Percentiles rank a stretch among this genome's conserved stretches.
Evolutionary conservation across 805 yeast species (phyloP).

Genomic region (Candida ortonii): DNA sequence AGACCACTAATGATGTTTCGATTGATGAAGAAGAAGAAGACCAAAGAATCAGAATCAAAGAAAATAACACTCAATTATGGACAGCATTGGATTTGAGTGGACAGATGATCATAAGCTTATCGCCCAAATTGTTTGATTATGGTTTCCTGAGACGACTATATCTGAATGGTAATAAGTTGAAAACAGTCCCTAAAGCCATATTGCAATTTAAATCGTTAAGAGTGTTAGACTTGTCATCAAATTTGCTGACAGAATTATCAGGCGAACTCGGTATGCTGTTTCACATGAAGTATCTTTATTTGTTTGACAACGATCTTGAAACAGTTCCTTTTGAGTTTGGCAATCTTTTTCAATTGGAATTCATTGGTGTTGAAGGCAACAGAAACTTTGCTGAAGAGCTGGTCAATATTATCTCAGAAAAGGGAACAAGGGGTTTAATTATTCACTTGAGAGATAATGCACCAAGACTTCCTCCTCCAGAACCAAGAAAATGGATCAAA

Average conservation of each 20-base stretch:
- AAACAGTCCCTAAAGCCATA: conserved; percentile 63
- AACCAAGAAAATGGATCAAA: conserved; percentile 80
- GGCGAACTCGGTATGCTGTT: conserved; percentile 79
- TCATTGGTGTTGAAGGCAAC: conserved; percentile 92
- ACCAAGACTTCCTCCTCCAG: conserved; percentile 62
- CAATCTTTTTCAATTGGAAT: conserved; percentile 74
- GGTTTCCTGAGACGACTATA: conserved; percentile 82
- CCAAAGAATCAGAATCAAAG: conserved; percentile 57
- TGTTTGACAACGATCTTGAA: conserved; percentile 81
- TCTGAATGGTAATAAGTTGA: conserved; percentile 80
- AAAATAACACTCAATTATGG: conserved; percentile 82
- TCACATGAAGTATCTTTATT: conserved; percentile 74
- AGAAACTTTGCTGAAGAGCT: conserved; percentile 61
- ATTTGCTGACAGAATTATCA: conserved; percentile 70
- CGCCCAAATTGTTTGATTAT: conserved; percentile 76
- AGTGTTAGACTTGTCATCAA: conserved; percentile 82
- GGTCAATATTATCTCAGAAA: conserved; percentile 67
- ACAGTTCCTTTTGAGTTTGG: conserved; percentile 85
- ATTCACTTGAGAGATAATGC: conserved; percentile 78
- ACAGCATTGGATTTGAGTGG: conserved; percentile 90
- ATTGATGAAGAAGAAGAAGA: conserved; percentile 64
- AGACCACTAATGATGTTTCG: conserved; percentile 31
- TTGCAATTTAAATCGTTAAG: conserved; percentile 68
- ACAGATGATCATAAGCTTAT: conserved; percentile 69
- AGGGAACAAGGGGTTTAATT: conserved; percentile 82